Evolutionary conservation across 2,329 filamentous ascomycete genomes (phyloP), one percentile per base, ranked within the genome.

Genomic region (Akanthomyces lecanii): DNA sequence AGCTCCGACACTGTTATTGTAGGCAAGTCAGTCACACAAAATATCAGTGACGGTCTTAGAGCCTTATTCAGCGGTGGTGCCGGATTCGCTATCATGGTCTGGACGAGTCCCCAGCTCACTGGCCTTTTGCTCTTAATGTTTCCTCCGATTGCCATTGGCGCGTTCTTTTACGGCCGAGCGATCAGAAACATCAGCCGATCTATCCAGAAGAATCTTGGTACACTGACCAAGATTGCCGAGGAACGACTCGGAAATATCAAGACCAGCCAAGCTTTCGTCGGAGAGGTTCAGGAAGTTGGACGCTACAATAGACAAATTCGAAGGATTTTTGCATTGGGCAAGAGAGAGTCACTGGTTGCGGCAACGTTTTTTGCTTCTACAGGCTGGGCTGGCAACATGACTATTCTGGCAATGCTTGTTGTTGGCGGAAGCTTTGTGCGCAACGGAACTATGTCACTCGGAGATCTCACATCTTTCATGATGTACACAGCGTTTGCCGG

Each of bases 1-100:
- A 93, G 94, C 71, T 96, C 93, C 2, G 96, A 99, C 74, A 97
- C 95, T 0, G 92, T 98, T 71, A 96, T 99, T 71, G 95, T 99
- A 61, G 95, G 94, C 72, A 99, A 99, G 78, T 97, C 92, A 71
- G 97, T 99, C 67, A 99, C 95, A 0, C 94, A 98, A 73, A 99
- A 99, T 72, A 80, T 99, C 56, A 98, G 94, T 6, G 95, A 99
- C 76, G 95, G 95, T n/a, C 82, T 99, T 59, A 85, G 95, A 65
- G 89, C 95, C 18, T 78, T 95, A 38, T 94, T 99, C 65, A 97
- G 92, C 68, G 95, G 95, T 68, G 87, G 85, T 38, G 94, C 94
- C 64, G 96, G 95, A 3, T 90, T 99, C 70, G 85, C 85, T 56
- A 88, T 96, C 75, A 99, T 99, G 95, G 86, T 91, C n/a, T 98